Evolutionary conservation across 805 yeast species (phyloP).

Genomic region (Aciculoconidium aculeatum): DNA sequence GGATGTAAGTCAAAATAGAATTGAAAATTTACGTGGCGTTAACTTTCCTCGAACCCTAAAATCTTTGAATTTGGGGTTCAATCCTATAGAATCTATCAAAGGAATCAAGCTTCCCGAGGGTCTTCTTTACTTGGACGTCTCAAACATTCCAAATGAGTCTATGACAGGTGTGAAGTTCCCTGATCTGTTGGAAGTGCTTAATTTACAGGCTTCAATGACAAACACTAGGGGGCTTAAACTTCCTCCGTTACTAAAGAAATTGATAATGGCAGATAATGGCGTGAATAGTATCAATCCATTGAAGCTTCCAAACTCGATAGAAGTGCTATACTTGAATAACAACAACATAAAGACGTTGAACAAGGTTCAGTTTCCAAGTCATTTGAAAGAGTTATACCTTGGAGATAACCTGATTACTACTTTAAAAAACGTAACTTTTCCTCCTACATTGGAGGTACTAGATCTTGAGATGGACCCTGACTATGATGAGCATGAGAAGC

Average conservation of each 20-base stretch:
- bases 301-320: conserved; percentile 36
- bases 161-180: conserved; percentile 45
- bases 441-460: conserved; percentile 30
- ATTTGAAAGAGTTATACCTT: conserved; percentile 29
- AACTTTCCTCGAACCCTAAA: conserved; percentile 29
- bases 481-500: conserved; percentile 35
- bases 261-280: conserved; percentile 34
- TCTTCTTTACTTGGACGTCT: conserved; percentile 30
- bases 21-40: conserved; percentile 32
- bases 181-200: conserved; percentile 29
- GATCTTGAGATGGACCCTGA: conserved; percentile 40
- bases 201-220: conserved; percentile 40
- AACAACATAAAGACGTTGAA: conserved; percentile 41
- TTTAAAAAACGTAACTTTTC: conserved; percentile 37
- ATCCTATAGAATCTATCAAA: conserved; percentile 39
- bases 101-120: conserved; percentile 37
- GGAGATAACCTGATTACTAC: conserved; percentile 42
- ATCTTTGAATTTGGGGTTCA: conserved; percentile 26
- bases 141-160: conserved; percentile 40
- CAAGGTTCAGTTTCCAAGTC: conserved; percentile 35
- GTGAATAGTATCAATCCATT: conserved; percentile 42
- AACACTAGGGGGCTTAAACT: conserved; percentile 38
- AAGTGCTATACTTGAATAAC: conserved; percentile 29
- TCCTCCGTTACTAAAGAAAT: conserved; percentile 24
- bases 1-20: conserved; percentile 35